Conservation (phyloP, 306 rosid genomes). For the Bauhinia variegata region DNA sequence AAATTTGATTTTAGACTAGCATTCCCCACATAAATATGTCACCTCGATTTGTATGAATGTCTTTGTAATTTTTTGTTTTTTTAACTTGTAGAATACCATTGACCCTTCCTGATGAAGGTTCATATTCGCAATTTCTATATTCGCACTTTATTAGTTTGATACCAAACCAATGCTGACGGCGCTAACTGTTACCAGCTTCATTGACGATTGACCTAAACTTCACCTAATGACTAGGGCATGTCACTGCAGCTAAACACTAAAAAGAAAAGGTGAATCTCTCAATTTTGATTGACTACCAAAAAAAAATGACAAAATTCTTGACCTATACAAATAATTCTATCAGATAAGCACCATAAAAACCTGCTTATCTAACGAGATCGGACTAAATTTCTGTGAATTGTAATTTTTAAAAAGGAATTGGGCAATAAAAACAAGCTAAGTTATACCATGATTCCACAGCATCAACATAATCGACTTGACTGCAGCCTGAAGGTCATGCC, state of each 20-base stretch:
- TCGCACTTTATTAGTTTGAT: no score
- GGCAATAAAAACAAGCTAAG: no score
- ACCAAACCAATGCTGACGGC: no score
- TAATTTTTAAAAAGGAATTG: constrained; percentile 13
- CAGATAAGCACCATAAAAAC: constrained; percentile 55
- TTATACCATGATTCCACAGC: constrained; percentile 22
- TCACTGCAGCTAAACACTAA: not conserved
- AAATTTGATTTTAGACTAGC: no score
- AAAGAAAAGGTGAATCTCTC: not conserved
- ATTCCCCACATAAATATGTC: no score
- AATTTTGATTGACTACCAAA: constrained; percentile 22
- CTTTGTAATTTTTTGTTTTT: no score
- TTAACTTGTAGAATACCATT: no score
- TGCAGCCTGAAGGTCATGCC: constrained; percentile 13
- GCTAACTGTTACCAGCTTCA: no score
- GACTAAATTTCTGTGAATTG: constrained; percentile 30
- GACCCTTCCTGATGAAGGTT: no score
- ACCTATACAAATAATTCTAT: constrained; percentile 51
- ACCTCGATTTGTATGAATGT: no score
- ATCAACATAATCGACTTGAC: constrained; percentile 16
- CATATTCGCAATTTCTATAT: no score
- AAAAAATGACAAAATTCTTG: constrained; percentile 9
- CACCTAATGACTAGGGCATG: not conserved
- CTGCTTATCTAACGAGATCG: constrained; percentile 51
- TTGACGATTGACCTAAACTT: no score